These are phyloP conservation scores for Domatiomyces catenatus DNA, from an alignment of 2,329 filamentous ascomycete genomes.

Conservation along the genomic window DNA sequence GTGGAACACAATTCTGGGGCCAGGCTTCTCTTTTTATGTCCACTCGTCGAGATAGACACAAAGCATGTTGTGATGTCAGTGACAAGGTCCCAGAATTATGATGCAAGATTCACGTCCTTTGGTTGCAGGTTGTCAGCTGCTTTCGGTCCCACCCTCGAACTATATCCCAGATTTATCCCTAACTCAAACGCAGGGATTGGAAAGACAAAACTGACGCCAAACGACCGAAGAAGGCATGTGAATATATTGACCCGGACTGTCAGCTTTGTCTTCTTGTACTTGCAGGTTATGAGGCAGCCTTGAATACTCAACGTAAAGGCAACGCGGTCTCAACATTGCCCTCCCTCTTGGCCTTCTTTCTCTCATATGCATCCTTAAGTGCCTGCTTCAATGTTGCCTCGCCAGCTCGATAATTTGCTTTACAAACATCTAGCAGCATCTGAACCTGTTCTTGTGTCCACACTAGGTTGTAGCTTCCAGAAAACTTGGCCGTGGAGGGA, in stretches of 20 bases:
- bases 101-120: neutral
- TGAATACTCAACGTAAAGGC: neutral
- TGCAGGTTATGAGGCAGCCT: no score
- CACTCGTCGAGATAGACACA: neutral
- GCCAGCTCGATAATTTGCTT: constrained; percentile 5
- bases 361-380: constrained; percentile 6
- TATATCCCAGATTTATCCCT: neutral
- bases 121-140: neutral
- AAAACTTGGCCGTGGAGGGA: constrained; percentile 9
- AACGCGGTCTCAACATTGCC: neutral
- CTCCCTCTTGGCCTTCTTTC: constrained; percentile 5
- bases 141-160: neutral
- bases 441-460: constrained; percentile 8
- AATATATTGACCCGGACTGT: neutral
- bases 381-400: constrained; percentile 5
- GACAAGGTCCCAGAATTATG: neutral
- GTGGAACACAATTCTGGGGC: no score
- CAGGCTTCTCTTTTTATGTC: neutral
- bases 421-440: constrained; percentile 7
- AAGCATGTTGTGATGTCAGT: neutral
- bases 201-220: neutral
- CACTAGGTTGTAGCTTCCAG: constrained; percentile 9
- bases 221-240: neutral
- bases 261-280: no score
- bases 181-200: neutral